Conservation (phyloP, 2,329 filamentous ascomycete genomes). For the Venturiaceae sp. region DNA sequence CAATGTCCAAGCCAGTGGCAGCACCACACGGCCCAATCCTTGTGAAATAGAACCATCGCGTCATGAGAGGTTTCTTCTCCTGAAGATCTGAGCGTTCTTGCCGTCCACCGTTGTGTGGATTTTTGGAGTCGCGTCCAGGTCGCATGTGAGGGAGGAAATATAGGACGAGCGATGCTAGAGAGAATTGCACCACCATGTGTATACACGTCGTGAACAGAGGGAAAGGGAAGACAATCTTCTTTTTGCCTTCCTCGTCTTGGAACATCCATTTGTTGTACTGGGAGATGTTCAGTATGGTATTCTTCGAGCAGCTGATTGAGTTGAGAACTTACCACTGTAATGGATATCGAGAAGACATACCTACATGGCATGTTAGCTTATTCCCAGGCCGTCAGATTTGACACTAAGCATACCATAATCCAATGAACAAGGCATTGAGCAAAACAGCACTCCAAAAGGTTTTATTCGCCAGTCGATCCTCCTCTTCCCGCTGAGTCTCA, state of each 20-base stretch:
- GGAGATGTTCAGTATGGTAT: slow-evolving; percentile 11
- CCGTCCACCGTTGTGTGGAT: slow-evolving; percentile 11
- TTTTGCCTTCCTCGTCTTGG: slow-evolving; percentile 36
- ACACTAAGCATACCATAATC: slow-evolving; percentile 58
- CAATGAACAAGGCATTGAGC: slow-evolving; percentile 73
- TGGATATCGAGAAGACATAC: slow-evolving; percentile 78
- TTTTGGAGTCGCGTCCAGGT: slow-evolving; percentile 43
- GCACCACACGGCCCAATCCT: slow-evolving; percentile 85
- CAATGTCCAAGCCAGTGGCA: slow-evolving; percentile 91
- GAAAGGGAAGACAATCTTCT: slow-evolving; percentile 70
- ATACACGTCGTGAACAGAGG: slow-evolving; percentile 90
- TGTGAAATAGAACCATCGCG: slow-evolving; percentile 82
- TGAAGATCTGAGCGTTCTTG: slow-evolving; percentile 18
- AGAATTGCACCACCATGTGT: slow-evolving; percentile 94
- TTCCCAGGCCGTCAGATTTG: background rate
- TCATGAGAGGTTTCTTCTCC: slow-evolving; percentile 57
- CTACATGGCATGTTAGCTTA: background rate
- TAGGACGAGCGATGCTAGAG: slow-evolving; percentile 65
- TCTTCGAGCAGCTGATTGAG: background rate
- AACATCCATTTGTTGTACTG: slow-evolving; percentile 99
- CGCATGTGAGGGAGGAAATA: slow-evolving; percentile 76
- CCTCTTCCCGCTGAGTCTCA: slow-evolving; percentile 53
- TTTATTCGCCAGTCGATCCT: slow-evolving; percentile 67
- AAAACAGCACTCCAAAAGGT: slow-evolving; percentile 59
- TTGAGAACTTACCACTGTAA: slow-evolving; percentile 64